Percentiles rank a stretch among this genome's conserved stretches.
phyloP scores from a whole-genome alignment of 2,329 filamentous ascomycete species.

The Ophiostoma angusticollis region DNA sequence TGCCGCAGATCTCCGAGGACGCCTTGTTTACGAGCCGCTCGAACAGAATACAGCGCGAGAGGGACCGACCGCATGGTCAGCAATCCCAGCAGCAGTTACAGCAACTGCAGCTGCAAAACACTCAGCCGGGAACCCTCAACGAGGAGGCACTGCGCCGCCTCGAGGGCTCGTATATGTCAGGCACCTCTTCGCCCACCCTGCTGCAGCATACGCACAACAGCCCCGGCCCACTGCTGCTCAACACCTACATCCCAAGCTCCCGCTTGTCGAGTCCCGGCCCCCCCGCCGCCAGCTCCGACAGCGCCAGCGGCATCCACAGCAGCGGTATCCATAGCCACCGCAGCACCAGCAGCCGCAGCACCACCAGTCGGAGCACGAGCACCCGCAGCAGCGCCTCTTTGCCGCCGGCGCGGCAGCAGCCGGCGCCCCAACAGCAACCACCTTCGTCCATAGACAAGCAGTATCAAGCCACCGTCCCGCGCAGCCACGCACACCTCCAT shows the following conservation, averaged over 20 bases:
- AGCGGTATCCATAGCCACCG: conserved; percentile 1
- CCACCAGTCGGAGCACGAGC: background rate
- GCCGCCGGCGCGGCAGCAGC: background rate
- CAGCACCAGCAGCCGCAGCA: conserved; percentile 4
- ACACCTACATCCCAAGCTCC: conserved; percentile 12
- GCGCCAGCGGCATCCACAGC: conserved; percentile 8
- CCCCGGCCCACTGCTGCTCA: background rate
- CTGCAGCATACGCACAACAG: no score
- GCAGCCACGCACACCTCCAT: no score
- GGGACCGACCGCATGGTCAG: no score
- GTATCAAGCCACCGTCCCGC: no score
- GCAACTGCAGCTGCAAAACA: background rate
- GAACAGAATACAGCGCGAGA: no score
- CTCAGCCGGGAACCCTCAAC: conserved; percentile 11
- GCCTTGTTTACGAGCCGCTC: background rate
- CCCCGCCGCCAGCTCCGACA: conserved; percentile 13
- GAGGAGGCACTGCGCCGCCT: conserved; percentile 18
- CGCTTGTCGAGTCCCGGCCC: conserved; percentile 5
- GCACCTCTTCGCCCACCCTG: no score
- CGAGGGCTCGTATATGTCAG: conserved; percentile 14
- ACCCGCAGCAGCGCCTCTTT: background rate
- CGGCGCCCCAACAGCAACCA: background rate
- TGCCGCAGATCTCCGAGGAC: conserved; percentile 14
- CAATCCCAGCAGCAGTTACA: background rate
- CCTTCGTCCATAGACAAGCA: no score